A percentile compares a stretch with the other conserved stretches of the same genome.
These are phyloP conservation scores for Chlorophyllum brunneum DNA, from an alignment of 768 basidiomycete species.

Conservation along the genomic window DNA sequence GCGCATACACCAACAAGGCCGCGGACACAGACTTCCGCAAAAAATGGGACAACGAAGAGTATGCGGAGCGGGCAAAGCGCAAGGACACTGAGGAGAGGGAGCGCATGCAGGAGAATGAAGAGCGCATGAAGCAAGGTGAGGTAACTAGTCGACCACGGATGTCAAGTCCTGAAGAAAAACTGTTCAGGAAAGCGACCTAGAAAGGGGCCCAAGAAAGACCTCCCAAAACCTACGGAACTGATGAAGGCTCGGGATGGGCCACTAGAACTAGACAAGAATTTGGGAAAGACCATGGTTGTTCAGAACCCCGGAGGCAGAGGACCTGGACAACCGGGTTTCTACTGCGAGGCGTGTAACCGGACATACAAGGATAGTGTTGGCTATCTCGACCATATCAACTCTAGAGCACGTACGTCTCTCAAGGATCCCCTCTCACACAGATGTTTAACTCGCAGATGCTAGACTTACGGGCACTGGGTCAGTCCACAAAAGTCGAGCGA, in stretches of 20 bases:
- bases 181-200: constrained; percentile 76
- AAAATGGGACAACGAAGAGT: constrained; percentile 96
- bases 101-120: constrained; percentile 83
- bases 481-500: constrained; percentile 86
- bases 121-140: constrained; percentile 77
- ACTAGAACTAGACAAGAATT: constrained; percentile 91
- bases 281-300: constrained; percentile 93
- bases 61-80: constrained; percentile 77
- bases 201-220: constrained; percentile 63
- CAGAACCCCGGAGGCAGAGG: constrained; percentile 79
- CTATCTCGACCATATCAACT: constrained; percentile 95
- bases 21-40: constrained; percentile 76
- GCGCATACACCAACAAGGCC: constrained; percentile 41
- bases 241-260: constrained; percentile 85
- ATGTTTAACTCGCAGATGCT: constrained; percentile 12
- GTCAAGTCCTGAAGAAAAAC: constrained; percentile 4
- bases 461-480: constrained; percentile 95
- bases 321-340: constrained; percentile 90
- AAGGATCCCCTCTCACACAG: neutral
- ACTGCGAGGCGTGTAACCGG: constrained; percentile 86
- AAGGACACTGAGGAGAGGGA: constrained; percentile 79
- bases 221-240: constrained; percentile 91
- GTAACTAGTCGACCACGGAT: neutral
- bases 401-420: constrained; percentile 74
- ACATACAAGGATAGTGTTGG: constrained; percentile 93